Percentiles rank a stretch among this genome's conserved stretches.
Conservation (phyloP, 73 alveolate genomes). For the Paramecium pentaurelia region DNA sequence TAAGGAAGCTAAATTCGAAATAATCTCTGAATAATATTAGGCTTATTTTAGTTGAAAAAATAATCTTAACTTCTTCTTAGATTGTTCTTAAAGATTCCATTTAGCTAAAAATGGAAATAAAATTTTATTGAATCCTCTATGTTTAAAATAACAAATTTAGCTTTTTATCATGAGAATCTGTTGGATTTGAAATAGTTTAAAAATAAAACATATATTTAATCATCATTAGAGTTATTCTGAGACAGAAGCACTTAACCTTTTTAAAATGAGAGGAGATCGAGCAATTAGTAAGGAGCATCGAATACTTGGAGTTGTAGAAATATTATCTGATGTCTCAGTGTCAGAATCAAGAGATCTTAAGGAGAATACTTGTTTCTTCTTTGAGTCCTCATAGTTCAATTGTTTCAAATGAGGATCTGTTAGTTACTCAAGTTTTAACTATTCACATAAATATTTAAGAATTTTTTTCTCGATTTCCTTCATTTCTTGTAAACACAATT, state of each 20-base stretch:
- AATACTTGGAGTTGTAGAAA: background rate
- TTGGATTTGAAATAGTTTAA: background rate
- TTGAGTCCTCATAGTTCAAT: background rate
- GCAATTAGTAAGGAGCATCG: background rate
- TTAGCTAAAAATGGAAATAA: background rate
- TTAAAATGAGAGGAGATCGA: slow-evolving; percentile 26
- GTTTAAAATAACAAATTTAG: background rate
- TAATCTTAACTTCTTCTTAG: background rate
- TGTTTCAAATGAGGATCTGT: slow-evolving; percentile 23
- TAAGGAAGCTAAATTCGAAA: background rate
- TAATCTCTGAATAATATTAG: background rate
- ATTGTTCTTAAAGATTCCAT: background rate
- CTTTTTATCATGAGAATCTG: background rate
- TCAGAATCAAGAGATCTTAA: slow-evolving; percentile 42
- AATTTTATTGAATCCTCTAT: background rate
- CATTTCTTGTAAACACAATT: background rate
- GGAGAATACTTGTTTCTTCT: background rate
- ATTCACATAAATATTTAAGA: background rate
- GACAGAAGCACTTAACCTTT: slow-evolving; percentile 1
- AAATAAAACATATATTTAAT: background rate
- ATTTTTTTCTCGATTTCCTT: background rate
- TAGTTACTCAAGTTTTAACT: background rate
- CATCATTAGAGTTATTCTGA: background rate
- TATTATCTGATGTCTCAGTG: background rate
- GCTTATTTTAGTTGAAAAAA: background rate